Evolutionary conservation across 805 yeast species (phyloP).

Genomic region (Lachancea waltii): DNA sequence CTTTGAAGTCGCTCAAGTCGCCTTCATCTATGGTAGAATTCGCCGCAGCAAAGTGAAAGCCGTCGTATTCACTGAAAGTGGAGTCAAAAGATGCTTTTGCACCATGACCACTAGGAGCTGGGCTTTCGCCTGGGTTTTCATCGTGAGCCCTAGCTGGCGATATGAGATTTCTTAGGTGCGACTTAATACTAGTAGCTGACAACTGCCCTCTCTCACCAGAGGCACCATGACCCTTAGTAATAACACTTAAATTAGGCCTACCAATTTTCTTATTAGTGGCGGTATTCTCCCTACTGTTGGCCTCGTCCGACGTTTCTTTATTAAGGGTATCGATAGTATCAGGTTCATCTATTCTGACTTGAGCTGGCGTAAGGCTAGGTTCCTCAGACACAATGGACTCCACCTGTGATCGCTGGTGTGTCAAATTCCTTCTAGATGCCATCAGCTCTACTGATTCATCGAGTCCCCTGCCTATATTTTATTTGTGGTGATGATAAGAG

Average conservation of each 20-base stretch:
- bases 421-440: constrained; percentile 6
- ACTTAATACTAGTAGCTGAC: constrained; percentile 6
- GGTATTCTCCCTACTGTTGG: neutral
- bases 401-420: neutral
- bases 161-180: constrained; percentile 4
- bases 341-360: constrained; percentile 4
- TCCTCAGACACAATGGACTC: neutral
- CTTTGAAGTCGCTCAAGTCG: constrained; percentile 30
- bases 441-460: constrained; percentile 1
- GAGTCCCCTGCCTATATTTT: neutral
- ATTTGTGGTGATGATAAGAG: no score
- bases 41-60: constrained; percentile 25
- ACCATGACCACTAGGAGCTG: neutral
- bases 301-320: neutral
- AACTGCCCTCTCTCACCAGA: neutral
- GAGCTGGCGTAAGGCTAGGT: neutral
- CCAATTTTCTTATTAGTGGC: neutral
- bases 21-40: constrained; percentile 28
- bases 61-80: constrained; percentile 6
- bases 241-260: constrained; percentile 5
- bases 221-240: constrained; percentile 1
- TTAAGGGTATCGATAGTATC: constrained; percentile 1
- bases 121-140: no score
- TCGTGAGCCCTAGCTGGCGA: constrained; percentile 1
- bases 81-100: neutral